Base-by-base conservation (phyloP, 2,329 filamentous ascomycete species). In the Zalaria obscura region DNA sequence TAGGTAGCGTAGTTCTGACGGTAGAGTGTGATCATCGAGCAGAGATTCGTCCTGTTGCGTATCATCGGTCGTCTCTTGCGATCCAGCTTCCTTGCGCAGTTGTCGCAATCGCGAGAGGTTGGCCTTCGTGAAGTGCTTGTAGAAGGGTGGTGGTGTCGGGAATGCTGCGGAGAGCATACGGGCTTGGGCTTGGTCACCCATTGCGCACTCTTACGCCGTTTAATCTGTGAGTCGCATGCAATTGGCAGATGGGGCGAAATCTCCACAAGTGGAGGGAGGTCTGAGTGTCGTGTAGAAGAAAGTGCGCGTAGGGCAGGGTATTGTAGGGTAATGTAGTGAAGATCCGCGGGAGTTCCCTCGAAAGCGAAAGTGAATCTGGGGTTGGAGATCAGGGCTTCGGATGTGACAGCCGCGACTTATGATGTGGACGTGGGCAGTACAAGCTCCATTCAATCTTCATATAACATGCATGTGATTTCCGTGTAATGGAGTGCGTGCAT, bases 111-210 rank as follows among this genome's bases (percentile, higher is more conserved):
- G 76, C 9, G 74, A 63, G 40, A 84, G 54, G 55, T 89, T 93
- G 27, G 81, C 76, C 3, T 76, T 60, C 0, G 85, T 94, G 63
- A 96, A 96, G 58, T 83, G 73, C 50, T 81, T 80, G 78, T 84
- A 96, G 65, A 95, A 93, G 1, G 81, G 79, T 26, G 91, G 91
- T 26, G 91, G 91, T 40, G 82, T 76, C 25, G 91, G 89, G 58
- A 87, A 94, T 34, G 80, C 76, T 25, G 81, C 76, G 26, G 77
- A 46, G 34, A 50, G 50, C 32, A 42, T 39, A 11, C 70, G 52
- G 41, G 62, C 50, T 52, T 67, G 63, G 41, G 65, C 64, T 45
- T 69, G 67, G 40, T 77, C 77, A 44, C 75, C 76, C 80, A 84
- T 85, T 25, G 35, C 35, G 18, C 18, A 18, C 18, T 18, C 18